Base-by-base conservation (phyloP, 139 green algal species). In the Pleodorina starrii region DNA sequence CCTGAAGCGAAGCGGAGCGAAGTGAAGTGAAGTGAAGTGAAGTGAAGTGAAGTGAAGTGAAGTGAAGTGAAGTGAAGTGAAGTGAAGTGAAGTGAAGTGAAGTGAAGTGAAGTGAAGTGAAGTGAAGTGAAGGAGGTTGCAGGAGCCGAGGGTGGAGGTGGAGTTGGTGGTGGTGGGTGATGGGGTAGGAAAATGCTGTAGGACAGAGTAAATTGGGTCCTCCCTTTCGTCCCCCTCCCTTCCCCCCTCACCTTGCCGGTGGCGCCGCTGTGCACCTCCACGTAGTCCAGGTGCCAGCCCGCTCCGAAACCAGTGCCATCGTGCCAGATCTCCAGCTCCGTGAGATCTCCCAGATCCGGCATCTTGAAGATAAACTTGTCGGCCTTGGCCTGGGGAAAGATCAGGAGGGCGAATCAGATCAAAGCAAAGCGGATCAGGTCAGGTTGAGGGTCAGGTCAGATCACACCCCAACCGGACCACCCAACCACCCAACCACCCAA, bases 231-330 rank as follows among this genome's bases (percentile, higher is more conserved):
- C 54, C 6, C 29, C 54, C 54, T 66, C 54, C 54, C 54, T 12
- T 66, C 7, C 19, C 27, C 23, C 32, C 72, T 19, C 51, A 95
- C 93, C 92, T 90, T 85, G n/a, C 83, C 77, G 11, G 81, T 90
- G 29, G 50, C 38, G 38, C 84, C 83, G 68, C 94, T 88, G 54
- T 89, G 89, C 50, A 98, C 92, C 79, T 96, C 92, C 19, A 95
- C 90, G 59, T 93, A 93, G 63, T 95, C 81, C 83, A 96, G 84
- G 66, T 96, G 91, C 95, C 95, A 97, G 27, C 60, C 91, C 2
- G 92, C 42, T 1, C 84, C 79, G 16, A 90, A 19, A 0, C 89
- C 91, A 1, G 21, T 90, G 73, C 86, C 85, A 68, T 96, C 93
- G 60, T 96, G 92, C 86, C 94, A 95, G 40, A 95, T 83, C 51